Conservation (phyloP, 1,284 basidiomycete species). For the Ceratobasidium sp. region DNA sequence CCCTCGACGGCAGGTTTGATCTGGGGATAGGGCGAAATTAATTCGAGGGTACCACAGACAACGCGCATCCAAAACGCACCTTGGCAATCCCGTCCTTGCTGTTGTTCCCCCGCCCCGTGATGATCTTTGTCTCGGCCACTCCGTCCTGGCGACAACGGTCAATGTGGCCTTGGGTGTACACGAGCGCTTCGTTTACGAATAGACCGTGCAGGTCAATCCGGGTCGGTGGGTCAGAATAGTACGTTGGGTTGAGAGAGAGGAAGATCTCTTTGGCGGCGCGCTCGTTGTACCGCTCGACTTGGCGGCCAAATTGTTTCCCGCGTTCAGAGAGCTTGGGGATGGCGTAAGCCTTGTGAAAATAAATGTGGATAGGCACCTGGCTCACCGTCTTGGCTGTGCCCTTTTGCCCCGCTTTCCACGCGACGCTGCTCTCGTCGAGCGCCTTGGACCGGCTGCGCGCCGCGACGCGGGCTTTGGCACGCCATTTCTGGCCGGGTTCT, state of each 20-base stretch:
- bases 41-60: neutral
- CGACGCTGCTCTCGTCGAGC: slow-evolving; percentile 30
- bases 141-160: slow-evolving; percentile 22
- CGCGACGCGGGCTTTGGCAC: slow-evolving; percentile 22
- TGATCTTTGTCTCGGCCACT: slow-evolving; percentile 28
- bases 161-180: slow-evolving; percentile 30
- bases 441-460: slow-evolving; percentile 24
- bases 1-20: slow-evolving; percentile 43
- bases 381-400: slow-evolving; percentile 32
- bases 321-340: slow-evolving; percentile 34
- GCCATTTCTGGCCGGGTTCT: slow-evolving; percentile 27
- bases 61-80: slow-evolving; percentile 2
- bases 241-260: slow-evolving; percentile 19
- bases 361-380: neutral
- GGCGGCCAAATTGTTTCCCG: slow-evolving; percentile 33
- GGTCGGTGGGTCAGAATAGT: slow-evolving; percentile 5
- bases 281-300: slow-evolving; percentile 40
- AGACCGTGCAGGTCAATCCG: slow-evolving; percentile 34
- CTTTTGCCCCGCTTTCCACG: slow-evolving; percentile 38
- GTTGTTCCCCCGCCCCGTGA: slow-evolving; percentile 37
- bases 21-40: neutral
- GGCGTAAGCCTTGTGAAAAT: neutral
- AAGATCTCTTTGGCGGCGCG: slow-evolving; percentile 39
- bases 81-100: slow-evolving; percentile 39
- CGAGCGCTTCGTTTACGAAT: slow-evolving; percentile 42